These are phyloP conservation scores for Gossypium raimondii DNA, from an alignment of 345 rosid genomes.

Conservation along the genomic window DNA sequence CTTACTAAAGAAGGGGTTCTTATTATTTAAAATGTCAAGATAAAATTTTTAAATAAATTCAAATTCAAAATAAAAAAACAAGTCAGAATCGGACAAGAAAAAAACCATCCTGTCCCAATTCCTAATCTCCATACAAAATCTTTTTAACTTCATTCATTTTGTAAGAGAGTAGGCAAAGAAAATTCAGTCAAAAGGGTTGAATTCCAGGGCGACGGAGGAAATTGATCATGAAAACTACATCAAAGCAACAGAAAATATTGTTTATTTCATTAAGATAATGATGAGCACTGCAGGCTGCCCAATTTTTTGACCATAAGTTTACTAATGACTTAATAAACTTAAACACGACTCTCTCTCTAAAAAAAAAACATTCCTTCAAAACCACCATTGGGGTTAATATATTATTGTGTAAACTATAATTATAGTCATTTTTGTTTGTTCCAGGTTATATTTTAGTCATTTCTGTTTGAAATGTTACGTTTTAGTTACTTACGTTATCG, in stretches of 20 bases:
- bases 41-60: no score
- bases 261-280: background rate
- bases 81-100: no score
- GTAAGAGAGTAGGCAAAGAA: background rate
- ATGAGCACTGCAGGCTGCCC: background rate
- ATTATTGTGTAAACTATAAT: no score
- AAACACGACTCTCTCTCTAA: conserved; percentile 4
- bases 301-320: background rate
- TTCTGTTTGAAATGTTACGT: no score
- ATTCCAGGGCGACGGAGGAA: background rate
- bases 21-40: no score
- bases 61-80: no score
- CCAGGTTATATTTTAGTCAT: no score
- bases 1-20: no score
- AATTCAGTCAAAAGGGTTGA: background rate
- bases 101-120: no score
- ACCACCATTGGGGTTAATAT: background rate
- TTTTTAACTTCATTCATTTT: background rate
- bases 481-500: no score
- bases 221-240: background rate
- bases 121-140: background rate
- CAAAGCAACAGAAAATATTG: background rate
- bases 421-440: no score
- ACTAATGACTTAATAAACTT: background rate
- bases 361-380: background rate